Base-by-base conservation (phyloP, 371 early-diverging fungal species). In the Haplosporangium sp. region DNA sequence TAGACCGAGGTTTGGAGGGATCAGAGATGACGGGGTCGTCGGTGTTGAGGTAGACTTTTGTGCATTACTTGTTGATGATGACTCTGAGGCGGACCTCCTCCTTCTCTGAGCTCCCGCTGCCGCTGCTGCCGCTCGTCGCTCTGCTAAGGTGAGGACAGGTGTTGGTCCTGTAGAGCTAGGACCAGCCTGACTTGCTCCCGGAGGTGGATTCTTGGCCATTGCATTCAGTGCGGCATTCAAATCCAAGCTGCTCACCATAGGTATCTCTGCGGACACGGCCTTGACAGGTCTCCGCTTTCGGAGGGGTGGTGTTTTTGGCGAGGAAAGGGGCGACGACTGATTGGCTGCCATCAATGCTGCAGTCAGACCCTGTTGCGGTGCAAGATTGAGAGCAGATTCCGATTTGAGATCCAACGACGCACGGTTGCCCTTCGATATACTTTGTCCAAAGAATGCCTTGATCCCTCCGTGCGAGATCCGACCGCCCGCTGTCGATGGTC, bases 401-500 rank as follows among this genome's bases (percentile, higher is more conserved):
- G 63, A 37, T 51, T 73, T 73, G 37, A 73, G 62, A 38, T 73
- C 73, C 6, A 73, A 46, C 8, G 73, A 73, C 4, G 62, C 58
- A 6, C 73, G 58, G 18, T 53, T 73, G 20, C 46, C 60, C 54
- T 73, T 73, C 43, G 67, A 56, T 10, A 50, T 51, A 38, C 54
- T 57, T 43, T 67, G 67, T 23, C 73, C 73, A 53, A 73, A 73
- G 23, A 73, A 58, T 29, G 73, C 73, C 41, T 73, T 73, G 53
- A 73, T 73, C 1, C 73, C 73, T 6, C 73, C 73, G 10, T 73
- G 73, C 21, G 73, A 66, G 9, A 73, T 59, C 37, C 73, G 55
- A 14, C 57, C 42, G 12, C 56, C 59, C 11, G 66, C 61, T 12
- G 62, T 62, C 6, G 73, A 73, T 1, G 73, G 67, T n/a, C 73